These are phyloP conservation scores for Acer saccharum DNA, from an alignment of 345 rosid genomes.

Conservation along the genomic window DNA sequence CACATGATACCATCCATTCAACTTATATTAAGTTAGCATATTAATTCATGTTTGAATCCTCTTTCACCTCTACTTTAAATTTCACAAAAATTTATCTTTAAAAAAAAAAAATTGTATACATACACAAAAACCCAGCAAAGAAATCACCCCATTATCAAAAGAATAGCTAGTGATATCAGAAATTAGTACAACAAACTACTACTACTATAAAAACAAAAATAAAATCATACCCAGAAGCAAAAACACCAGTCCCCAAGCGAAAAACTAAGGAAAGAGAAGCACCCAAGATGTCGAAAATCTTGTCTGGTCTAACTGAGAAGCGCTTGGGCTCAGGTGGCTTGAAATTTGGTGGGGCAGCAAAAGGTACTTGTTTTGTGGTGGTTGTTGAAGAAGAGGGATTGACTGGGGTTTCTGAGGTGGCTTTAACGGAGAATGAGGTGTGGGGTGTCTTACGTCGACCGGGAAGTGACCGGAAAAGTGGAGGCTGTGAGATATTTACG, in stretches of 20 bases:
- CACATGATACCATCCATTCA: not conserved
- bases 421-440: conserved; percentile 38
- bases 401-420: conserved; percentile 39
- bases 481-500: conserved; percentile 45
- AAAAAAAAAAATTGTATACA: not conserved
- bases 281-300: conserved; percentile 58
- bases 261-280: conserved; percentile 72
- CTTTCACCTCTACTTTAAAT: not conserved
- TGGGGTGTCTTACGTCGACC: conserved; percentile 26
- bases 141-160: no score
- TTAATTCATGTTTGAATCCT: not conserved
- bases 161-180: not conserved
- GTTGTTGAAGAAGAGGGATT: conserved; percentile 35
- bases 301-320: conserved; percentile 60
- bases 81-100: not conserved
- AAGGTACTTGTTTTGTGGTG: conserved; percentile 31
- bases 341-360: conserved; percentile 63
- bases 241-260: conserved; percentile 78
- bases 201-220: not conserved
- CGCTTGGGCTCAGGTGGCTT: conserved; percentile 76
- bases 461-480: conserved; percentile 33
- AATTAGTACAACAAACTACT: no score
- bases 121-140: not conserved
- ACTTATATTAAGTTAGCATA: not conserved
- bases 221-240: conserved; percentile 63